Evolutionary conservation across 352 stramenopile genomes (phyloP), one percentile per base, ranked within the genome.

Genomic region (Pythium volutum): DNA sequence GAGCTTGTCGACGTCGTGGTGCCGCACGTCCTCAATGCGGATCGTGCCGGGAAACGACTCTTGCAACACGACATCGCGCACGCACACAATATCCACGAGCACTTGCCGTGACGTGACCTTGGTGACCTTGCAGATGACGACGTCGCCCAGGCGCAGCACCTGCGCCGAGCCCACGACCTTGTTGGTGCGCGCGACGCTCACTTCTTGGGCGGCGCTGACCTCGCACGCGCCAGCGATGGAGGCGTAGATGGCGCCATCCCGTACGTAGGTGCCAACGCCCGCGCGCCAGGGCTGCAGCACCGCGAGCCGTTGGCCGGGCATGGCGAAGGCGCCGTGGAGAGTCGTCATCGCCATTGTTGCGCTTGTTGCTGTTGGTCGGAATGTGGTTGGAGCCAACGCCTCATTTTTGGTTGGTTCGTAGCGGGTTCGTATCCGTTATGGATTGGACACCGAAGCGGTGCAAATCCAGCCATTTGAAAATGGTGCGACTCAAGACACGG

Each of bases 21-120:
- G 81, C 15, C 83, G 83, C 55, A 94, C 85, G 61, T 94, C 85
- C 64, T 94, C 85, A 34, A 87, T 67, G 16, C 83, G 76, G 51
- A 95, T 83, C 22, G 81, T 92, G 25, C 85, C 85, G 4, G 82
- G 79, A 64, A 95, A 95, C 3, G 78, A 65, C 59, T 95, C 83
- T 62, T 84, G 84, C 47, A 95, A 67, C 51, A 91, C 81, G n/a
- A 74, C 79, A 20, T 84, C 78, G 33, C 70, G 70, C 52, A 90
- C 82, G 25, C 75, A 84, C 56, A 90, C 38, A 39, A 95, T 92
- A 48, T 95, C 84, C 20, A 93, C 77, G 42, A 91, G 71, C 63
- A 93, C 73, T 61, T 93, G 83, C 15, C 79, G 74, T 55, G 81
- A 66, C 42, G 79, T 88, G 54, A 91, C 78, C 69, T 91, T 92